Percentiles rank a stretch among this genome's conserved stretches.
These are phyloP conservation scores for Beverwykella pulmonaria DNA, from an alignment of 495 filamentous ascomycete species.

Conservation along the genomic window DNA sequence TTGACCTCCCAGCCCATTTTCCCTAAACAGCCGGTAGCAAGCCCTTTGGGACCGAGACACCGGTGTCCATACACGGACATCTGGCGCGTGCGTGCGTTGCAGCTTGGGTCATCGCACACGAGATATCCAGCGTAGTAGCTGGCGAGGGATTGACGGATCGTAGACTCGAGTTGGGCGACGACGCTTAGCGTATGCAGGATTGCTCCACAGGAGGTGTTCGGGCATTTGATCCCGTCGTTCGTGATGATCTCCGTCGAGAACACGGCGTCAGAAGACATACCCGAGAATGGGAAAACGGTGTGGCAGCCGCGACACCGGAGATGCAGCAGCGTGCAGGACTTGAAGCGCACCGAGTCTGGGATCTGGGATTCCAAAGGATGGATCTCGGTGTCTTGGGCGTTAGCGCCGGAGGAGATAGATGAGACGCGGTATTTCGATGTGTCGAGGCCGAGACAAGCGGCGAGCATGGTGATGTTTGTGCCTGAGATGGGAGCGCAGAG, in stretches of 20 bases:
- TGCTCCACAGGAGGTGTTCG: conserved; percentile 61
- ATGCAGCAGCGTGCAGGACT: conserved; percentile 69
- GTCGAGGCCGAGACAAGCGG: conserved; percentile 92
- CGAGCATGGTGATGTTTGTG: conserved; percentile 83
- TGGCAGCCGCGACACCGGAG: conserved; percentile 84
- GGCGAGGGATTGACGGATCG: conserved; percentile 73
- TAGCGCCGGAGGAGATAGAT: conserved; percentile 48
- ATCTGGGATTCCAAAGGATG: conserved; percentile 92
- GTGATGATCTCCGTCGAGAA: conserved; percentile 43
- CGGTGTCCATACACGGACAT: conserved; percentile 89
- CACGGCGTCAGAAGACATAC: conserved; percentile 61
- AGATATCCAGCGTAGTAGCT: conserved; percentile 93
- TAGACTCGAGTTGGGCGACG: conserved; percentile 81
- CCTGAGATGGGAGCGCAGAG: conserved; percentile 93
- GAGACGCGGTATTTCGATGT: conserved; percentile 77
- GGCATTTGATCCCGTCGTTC: conserved; percentile 73
- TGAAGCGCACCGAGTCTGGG: conserved; percentile 82
- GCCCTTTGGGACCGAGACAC: conserved; percentile 82
- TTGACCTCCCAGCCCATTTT: conserved; percentile 83
- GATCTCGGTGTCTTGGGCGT: conserved; percentile 56
- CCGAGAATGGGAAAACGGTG: conserved; percentile 69
- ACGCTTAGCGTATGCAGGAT: conserved; percentile 70
- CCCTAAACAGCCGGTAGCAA: conserved; percentile 80
- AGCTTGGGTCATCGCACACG: conserved; percentile 82
- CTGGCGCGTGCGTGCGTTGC: conserved; percentile 84